A percentile compares a stretch with the other conserved stretches of the same genome.
These are phyloP conservation scores for Ploettnerulaceae sp. DNA, from an alignment of 2,329 filamentous ascomycete species.

Conservation along the genomic window DNA sequence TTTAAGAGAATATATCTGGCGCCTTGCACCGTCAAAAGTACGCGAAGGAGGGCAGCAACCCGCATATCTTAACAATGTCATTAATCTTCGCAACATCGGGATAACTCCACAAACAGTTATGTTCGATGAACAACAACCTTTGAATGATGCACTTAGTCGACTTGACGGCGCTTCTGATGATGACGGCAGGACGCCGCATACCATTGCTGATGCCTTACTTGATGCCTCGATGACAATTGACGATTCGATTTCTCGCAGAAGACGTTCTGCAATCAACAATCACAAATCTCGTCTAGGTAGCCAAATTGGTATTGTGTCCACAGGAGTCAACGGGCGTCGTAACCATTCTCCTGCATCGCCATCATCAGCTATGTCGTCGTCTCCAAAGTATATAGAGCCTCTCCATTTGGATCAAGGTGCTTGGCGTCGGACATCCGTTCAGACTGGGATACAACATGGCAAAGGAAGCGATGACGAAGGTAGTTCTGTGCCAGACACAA, in stretches of 20 bases:
- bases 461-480: conserved; percentile 32
- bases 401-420: conserved; percentile 12
- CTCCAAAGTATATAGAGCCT: conserved; percentile 22
- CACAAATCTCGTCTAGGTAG: conserved; percentile 44
- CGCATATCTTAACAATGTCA: conserved; percentile 60
- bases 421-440: conserved; percentile 19
- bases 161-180: conserved; percentile 35
- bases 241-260: conserved; percentile 53
- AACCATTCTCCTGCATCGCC: conserved; percentile 21
- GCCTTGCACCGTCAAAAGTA: conserved; percentile 64
- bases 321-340: conserved; percentile 17
- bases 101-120: conserved; percentile 86
- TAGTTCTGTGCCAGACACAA: conserved; percentile 27
- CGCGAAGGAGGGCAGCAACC: conserved; percentile 21
- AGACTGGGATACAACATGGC: conserved; percentile 10
- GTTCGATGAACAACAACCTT: conserved; percentile 71
- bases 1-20: conserved; percentile 87
- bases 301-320: conserved; percentile 16
- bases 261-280: conserved; percentile 46
- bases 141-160: conserved; percentile 39
- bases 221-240: conserved; percentile 90
- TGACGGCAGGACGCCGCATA: conserved; percentile 47
- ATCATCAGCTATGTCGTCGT: conserved; percentile 21
- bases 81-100: conserved; percentile 69
- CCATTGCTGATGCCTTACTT: conserved; percentile 83